phyloP scores from a whole-genome alignment of 352 stramenopile genomes.

The Globisporangium nodosum region DNA sequence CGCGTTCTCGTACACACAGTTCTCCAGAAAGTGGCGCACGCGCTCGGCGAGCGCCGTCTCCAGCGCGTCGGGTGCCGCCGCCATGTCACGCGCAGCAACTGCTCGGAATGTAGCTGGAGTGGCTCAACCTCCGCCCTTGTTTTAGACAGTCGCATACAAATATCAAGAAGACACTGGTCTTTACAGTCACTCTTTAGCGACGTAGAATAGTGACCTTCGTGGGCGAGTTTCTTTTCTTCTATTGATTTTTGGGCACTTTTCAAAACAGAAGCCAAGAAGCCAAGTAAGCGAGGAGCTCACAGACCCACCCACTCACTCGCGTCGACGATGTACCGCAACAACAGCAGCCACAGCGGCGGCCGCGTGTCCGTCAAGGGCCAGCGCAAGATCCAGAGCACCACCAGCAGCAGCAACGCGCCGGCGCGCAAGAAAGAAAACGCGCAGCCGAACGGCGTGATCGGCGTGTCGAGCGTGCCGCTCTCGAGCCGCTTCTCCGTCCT shows the following conservation, averaged over 20 bases:
- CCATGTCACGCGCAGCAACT: not conserved
- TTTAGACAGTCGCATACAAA: no score
- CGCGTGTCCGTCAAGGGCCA: slow-evolving; percentile 53
- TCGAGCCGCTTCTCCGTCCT: slow-evolving; percentile 73
- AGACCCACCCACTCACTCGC: not conserved
- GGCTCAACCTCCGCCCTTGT: no score
- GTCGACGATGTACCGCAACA: slow-evolving; percentile 12
- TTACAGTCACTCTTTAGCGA: not conserved
- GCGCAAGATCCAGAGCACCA: slow-evolving; percentile 54
- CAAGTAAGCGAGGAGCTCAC: not conserved
- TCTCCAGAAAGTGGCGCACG: slow-evolving; percentile 46
- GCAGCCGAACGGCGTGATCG: slow-evolving; percentile 32
- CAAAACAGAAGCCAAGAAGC: not conserved
- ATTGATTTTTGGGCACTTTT: no score
- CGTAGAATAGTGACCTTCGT: no score
- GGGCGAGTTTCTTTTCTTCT: no score
- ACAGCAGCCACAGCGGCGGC: slow-evolving; percentile 18
- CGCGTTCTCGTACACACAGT: slow-evolving; percentile 60
- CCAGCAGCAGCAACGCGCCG: slow-evolving; percentile 5
- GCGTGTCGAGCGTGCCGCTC: slow-evolving; percentile 59
- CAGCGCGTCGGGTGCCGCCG: slow-evolving; percentile 18
- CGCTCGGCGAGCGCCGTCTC: slow-evolving; percentile 42
- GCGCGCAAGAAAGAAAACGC: slow-evolving; percentile 18
- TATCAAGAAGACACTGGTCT: not conserved
- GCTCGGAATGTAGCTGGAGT: not conserved